Evolutionary conservation across 2,329 filamentous ascomycete species (phyloP).

Genomic region (Fusarium odoratissimum): DNA sequence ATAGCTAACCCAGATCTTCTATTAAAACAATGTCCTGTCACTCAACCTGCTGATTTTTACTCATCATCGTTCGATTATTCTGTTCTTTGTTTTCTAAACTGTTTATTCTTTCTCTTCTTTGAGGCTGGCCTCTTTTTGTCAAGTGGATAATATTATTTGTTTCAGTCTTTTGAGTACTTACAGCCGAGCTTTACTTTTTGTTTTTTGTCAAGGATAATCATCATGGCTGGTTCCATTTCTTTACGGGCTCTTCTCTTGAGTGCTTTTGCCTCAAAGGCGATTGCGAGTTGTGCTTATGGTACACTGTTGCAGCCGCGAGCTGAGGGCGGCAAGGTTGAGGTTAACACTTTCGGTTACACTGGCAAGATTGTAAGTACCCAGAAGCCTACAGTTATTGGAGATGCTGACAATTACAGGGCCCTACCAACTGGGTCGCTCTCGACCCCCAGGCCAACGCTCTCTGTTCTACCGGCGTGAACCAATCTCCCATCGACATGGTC

Average conservation of each 20-base stretch:
- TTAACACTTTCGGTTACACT: slow-evolving; percentile 52
- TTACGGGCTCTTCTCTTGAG: slow-evolving; percentile 19
- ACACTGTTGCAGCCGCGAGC: slow-evolving; percentile 50
- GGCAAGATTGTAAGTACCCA: not conserved
- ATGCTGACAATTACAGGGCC: slow-evolving; percentile 49
- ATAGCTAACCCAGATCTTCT: not conserved
- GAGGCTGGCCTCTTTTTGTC: slow-evolving; percentile 29
- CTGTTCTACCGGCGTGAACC: slow-evolving; percentile 61
- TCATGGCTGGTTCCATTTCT: slow-evolving; percentile 28
- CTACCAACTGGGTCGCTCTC: slow-evolving; percentile 64
- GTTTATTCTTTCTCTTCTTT: slow-evolving; percentile 10
- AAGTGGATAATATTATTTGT: slow-evolving; percentile 11
- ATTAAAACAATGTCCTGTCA: slow-evolving; percentile 16
- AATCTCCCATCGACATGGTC: slow-evolving; percentile 68
- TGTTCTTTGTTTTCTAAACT: not conserved
- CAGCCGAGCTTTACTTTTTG: not conserved
- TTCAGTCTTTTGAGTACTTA: not conserved
- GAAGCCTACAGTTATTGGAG: not conserved
- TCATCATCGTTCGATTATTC: slow-evolving; percentile 32
- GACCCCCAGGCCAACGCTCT: slow-evolving; percentile 53
- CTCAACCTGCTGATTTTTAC: slow-evolving; percentile 23
- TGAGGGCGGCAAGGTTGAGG: slow-evolving; percentile 46
- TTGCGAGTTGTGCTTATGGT: slow-evolving; percentile 55
- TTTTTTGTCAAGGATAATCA: not conserved
- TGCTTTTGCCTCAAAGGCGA: slow-evolving; percentile 23